Conservation (phyloP, 169 alveolate species). For the Ichthyophthirius multifiliis region DNA sequence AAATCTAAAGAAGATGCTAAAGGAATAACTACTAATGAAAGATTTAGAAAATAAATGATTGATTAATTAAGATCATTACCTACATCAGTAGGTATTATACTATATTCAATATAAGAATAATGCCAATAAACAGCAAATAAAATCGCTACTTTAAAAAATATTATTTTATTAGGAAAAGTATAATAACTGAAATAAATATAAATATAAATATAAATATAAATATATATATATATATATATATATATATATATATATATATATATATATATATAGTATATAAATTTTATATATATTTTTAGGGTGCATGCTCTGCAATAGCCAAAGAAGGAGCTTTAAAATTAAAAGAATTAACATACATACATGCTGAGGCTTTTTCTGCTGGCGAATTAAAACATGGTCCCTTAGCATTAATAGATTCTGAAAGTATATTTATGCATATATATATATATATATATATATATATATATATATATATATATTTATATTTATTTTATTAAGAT, state of each 20-base stretch:
- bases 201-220: too few species aligned
- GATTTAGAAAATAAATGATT: conserved; percentile 27
- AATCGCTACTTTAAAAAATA: conserved; percentile 20
- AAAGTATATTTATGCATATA: conserved; percentile 40
- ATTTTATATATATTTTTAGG: too few species aligned
- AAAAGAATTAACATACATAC: conserved; percentile 94
- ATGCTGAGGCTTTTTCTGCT: conserved; percentile 95
- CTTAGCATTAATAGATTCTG: conserved; percentile 90
- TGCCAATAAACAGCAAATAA: conserved; percentile 32
- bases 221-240: too few species aligned
- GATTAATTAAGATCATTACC: conserved; percentile 65
- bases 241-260: too few species aligned
- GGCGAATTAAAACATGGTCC: conserved; percentile 97
- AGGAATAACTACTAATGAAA: conserved; percentile 40
- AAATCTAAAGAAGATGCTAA: conserved; percentile 16
- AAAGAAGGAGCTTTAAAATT: conserved; percentile 96
- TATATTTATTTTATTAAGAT: too few species aligned
- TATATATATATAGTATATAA: too few species aligned
- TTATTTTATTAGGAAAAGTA: conserved; percentile 61
- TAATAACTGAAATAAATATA: too few species aligned
- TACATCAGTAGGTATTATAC: conserved; percentile 56
- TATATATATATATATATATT: conserved; percentile 19
- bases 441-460: conserved; percentile 14
- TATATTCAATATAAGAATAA: conserved; percentile 22
- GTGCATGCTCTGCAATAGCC: conserved; percentile 93